Base-by-base conservation (phyloP, 495 filamentous ascomycete species). In the Penicillium paradoxum region DNA sequence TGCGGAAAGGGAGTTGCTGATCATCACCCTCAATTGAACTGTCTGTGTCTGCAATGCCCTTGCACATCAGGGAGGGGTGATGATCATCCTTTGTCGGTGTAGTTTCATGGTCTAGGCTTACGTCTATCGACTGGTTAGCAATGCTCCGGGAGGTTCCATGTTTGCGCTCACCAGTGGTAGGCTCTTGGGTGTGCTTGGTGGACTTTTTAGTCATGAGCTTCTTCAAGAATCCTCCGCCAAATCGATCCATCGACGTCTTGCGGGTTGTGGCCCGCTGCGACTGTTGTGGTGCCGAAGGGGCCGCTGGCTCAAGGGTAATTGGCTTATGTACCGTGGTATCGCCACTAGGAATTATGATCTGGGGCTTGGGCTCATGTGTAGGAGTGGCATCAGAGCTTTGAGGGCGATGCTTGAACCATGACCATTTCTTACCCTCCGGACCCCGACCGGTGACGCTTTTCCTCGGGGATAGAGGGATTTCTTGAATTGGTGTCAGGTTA, bases 391-490 rank as follows among this genome's bases (percentile, higher is more conserved):
- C 66, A 6, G 63, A 64, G 1, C 68, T 63, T 30, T 81, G 80
- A 4, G 77, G 77, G 24, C 73, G 67, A 2, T 82, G 78, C 44
- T 76, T 84, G 62, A 88, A 86, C 85, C 85, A 90, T 2, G 78
- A 79, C 56, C 80, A 76, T 34, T 81, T 86, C 66, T 84, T 86
- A 38, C 52, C 49, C 34, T 78, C 66, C 1, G 69, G 58, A 18
- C 51, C 32, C 27, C 54, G 18, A 6, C 13, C 53, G 10, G 55
- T 54, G 13, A 54, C 62, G 9, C 58, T 65, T 17, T 54, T 54
- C 38, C 59, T 67, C 1, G 68, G 69, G 14, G 66, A 66, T 9
- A 53, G 43, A 2, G 64, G 65, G 13, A 55, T 33, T 53, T 75
- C 67, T 6, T 62, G 57, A 45, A 72, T 73, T 5, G 64, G 63